phyloP scores from a whole-genome alignment of 768 basidiomycete genomes.

The Leccinum disarticulatum region DNA sequence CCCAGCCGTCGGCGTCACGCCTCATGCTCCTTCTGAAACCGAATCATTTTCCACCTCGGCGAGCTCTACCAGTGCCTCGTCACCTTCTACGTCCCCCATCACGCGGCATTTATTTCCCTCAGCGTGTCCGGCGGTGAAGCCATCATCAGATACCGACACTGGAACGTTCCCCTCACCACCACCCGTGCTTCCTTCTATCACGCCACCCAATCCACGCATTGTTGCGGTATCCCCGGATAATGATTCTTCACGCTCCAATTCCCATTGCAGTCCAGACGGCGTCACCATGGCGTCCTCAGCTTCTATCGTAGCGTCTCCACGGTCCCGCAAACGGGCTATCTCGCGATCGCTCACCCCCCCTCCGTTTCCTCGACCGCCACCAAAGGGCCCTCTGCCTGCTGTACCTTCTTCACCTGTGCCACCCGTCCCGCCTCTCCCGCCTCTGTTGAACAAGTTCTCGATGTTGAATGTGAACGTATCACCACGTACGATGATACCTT shows the following conservation, averaged over 20 bases:
- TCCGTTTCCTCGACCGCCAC: constrained; percentile 28
- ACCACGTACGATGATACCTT: constrained; percentile 1
- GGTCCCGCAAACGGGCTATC: constrained; percentile 20
- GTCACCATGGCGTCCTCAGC: not conserved
- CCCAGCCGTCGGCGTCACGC: constrained; percentile 23
- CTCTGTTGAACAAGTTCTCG: constrained; percentile 19
- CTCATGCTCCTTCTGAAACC: constrained; percentile 24
- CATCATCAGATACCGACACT: not conserved
- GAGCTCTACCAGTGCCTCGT: constrained; percentile 6
- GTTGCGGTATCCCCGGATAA: constrained; percentile 5
- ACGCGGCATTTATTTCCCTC: not conserved
- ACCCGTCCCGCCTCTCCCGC: constrained; percentile 29
- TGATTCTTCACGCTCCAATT: not conserved
- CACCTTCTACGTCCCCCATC: constrained; percentile 3
- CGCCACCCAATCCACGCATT: constrained; percentile 7
- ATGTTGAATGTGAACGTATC: constrained; percentile 10
- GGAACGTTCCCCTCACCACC: not conserved
- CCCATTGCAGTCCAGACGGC: not conserved
- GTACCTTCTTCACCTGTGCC: constrained; percentile 22
- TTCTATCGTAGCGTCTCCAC: constrained; percentile 15
- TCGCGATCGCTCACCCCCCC: constrained; percentile 30
- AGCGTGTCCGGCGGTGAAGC: not conserved
- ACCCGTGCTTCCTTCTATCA: not conserved
- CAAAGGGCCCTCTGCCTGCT: constrained; percentile 31
- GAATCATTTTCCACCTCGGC: constrained; percentile 7